phyloP scores from a whole-genome alignment of 345 rosid genomes.

The Firmiana major region DNA sequence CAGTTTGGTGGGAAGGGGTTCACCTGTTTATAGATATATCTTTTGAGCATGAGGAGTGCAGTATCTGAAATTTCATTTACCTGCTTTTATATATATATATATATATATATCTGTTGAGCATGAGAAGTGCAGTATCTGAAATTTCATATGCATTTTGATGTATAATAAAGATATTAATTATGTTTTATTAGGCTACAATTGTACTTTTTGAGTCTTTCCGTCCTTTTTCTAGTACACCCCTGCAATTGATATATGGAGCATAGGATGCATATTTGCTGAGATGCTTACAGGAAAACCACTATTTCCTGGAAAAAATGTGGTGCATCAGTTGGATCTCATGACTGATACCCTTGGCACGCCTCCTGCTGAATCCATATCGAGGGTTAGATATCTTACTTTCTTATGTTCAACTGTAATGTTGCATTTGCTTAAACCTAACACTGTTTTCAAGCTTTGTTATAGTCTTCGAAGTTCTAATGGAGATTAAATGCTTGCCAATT shows the following conservation, averaged over 20 bases:
- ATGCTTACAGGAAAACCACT: slow-evolving; percentile 87
- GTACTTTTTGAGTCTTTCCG: slow-evolving; percentile 6
- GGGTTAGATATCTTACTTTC: slow-evolving; percentile 43
- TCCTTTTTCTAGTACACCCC: slow-evolving; percentile 70
- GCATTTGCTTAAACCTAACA: slow-evolving; percentile 4
- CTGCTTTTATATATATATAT: no score
- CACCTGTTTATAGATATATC: no score
- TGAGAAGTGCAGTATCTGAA: neutral
- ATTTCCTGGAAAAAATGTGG: slow-evolving; percentile 95
- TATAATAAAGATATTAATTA: neutral
- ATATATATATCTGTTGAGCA: neutral
- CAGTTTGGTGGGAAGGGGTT: no score
- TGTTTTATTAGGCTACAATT: neutral
- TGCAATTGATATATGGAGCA: slow-evolving; percentile 94
- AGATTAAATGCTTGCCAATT: neutral
- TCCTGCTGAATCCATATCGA: slow-evolving; percentile 60
- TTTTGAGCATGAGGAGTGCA: no score
- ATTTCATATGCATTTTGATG: neutral
- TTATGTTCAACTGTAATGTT: neutral
- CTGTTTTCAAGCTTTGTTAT: slow-evolving; percentile 2
- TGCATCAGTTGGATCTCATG: slow-evolving; percentile 90
- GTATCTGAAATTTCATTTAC: no score
- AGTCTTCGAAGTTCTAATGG: neutral
- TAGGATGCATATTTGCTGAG: slow-evolving; percentile 97
- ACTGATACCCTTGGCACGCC: slow-evolving; percentile 96